Percentiles rank a stretch among this genome's conserved stretches.
Evolutionary conservation across 169 alveolate genomes (phyloP).

Genomic region (Plasmodium sp.): DNA sequence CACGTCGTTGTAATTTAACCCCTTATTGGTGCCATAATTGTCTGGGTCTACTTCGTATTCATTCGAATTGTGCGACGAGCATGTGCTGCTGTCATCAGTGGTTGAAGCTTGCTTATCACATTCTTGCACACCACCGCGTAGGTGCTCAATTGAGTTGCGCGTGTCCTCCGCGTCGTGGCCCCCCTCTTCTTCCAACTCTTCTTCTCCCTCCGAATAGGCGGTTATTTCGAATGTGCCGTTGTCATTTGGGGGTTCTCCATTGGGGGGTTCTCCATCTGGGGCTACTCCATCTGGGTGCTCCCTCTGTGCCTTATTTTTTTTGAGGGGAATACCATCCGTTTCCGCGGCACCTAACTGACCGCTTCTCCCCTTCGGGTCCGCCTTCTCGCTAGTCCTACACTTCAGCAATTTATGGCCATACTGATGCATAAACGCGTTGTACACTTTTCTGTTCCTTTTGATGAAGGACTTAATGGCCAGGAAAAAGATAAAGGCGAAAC

Average conservation of each 20-base stretch:
- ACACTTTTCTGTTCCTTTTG: constrained; percentile 40
- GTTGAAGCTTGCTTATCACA: not conserved
- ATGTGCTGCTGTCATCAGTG: not conserved
- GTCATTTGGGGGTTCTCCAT: not conserved
- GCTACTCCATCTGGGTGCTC: not conserved
- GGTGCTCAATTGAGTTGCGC: not conserved
- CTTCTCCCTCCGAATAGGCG: not conserved
- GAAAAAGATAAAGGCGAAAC: constrained; percentile 49
- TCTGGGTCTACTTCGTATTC: constrained; percentile 18
- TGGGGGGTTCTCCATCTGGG: not conserved
- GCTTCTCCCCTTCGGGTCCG: not conserved
- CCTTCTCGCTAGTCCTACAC: not conserved
- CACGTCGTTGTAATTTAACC: constrained; percentile 32
- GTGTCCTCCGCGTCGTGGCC: not conserved
- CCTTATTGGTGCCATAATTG: not conserved
- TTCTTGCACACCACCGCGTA: not conserved
- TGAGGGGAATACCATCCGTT: not conserved
- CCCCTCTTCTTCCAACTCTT: not conserved
- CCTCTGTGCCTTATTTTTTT: not conserved
- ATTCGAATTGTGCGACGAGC: not conserved
- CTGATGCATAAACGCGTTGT: constrained; percentile 11
- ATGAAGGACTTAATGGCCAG: constrained; percentile 50
- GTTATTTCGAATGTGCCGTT: not conserved
- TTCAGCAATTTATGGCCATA: constrained; percentile 6
- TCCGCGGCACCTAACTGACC: not conserved